Conservation (phyloP, 148 eudicot genomes). For the Amaranthus cruentus region DNA sequence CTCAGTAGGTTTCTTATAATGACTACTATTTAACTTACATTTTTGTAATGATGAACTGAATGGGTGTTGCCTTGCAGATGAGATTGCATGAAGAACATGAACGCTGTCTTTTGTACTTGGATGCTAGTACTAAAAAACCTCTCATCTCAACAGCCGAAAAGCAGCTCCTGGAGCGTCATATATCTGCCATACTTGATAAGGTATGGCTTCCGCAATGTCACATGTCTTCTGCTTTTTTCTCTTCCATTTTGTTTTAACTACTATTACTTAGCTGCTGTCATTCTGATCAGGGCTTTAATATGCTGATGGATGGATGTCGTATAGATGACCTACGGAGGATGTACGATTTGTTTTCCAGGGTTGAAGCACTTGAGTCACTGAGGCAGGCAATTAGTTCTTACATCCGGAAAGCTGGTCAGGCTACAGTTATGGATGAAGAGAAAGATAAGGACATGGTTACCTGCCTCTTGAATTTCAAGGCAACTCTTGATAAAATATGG, state of each 20-base stretch:
- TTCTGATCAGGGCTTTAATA: constrained; percentile 68
- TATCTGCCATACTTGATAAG: constrained; percentile 86
- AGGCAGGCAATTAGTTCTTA: constrained; percentile 69
- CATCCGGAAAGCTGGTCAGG: constrained; percentile 78
- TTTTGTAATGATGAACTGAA: constrained; percentile 15
- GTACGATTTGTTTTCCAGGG: constrained; percentile 66
- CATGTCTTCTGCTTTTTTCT: not conserved
- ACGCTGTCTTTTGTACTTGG: constrained; percentile 80
- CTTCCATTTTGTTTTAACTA: not conserved
- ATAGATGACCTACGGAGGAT: constrained; percentile 79
- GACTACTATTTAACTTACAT: not conserved
- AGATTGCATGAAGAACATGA: constrained; percentile 95
- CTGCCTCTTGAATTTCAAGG: constrained; percentile 82
- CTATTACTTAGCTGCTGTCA: constrained; percentile 8
- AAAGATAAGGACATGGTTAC: constrained; percentile 96
- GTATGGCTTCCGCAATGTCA: constrained; percentile 27
- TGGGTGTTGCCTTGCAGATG: constrained; percentile 42
- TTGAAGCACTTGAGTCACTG: constrained; percentile 77
- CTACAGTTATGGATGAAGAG: constrained; percentile 88
- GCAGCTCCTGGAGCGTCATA: constrained; percentile 89
- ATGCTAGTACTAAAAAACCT: constrained; percentile 79
- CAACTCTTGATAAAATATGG: constrained; percentile 76
- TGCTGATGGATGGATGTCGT: constrained; percentile 84
- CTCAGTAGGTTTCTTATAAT: not conserved
- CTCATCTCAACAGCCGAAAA: constrained; percentile 75